phyloP scores from a whole-genome alignment of 768 basidiomycete species.

The Boletus rubropictus region DNA sequence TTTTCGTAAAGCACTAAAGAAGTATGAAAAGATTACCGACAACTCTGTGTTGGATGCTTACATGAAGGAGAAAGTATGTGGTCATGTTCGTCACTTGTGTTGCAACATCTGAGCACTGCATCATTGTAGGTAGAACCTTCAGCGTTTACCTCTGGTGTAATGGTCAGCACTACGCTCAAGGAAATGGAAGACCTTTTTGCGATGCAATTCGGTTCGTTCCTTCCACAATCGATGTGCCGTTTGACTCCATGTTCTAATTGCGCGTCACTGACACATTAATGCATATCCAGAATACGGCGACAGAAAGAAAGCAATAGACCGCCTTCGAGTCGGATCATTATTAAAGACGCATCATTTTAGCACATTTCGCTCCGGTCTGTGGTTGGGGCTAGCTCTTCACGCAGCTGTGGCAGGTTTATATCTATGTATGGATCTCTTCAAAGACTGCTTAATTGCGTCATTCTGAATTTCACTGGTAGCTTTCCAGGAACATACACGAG shows the following conservation, averaged over 20 bases:
- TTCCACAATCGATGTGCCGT: neutral
- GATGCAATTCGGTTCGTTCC: constrained; percentile 58
- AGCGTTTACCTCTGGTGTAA: constrained; percentile 57
- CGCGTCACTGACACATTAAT: neutral
- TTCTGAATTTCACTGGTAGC: constrained; percentile 33
- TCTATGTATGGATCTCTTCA: constrained; percentile 37
- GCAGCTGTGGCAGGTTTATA: constrained; percentile 58
- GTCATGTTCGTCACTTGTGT: neutral
- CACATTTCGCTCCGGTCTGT: constrained; percentile 69
- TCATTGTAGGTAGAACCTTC: constrained; percentile 56
- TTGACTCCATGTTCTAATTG: too few species aligned
- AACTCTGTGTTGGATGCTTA: constrained; percentile 76
- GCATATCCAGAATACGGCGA: constrained; percentile 52
- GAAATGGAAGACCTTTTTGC: constrained; percentile 77
- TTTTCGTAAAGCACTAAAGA: constrained; percentile 80
- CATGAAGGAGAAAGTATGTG: constrained; percentile 64
- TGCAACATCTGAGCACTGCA: neutral
- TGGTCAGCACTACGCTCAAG: constrained; percentile 60
- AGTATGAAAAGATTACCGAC: constrained; percentile 75
- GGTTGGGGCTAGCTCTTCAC: constrained; percentile 66
- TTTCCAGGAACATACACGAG: constrained; percentile 46
- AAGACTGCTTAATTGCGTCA: neutral
- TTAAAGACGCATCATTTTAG: constrained; percentile 66
- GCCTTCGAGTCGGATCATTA: constrained; percentile 51
- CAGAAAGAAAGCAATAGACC: constrained; percentile 65